Evolutionary conservation across 2,329 filamentous ascomycete species (phyloP).

Genomic region (Nigrospora osmanthi): DNA sequence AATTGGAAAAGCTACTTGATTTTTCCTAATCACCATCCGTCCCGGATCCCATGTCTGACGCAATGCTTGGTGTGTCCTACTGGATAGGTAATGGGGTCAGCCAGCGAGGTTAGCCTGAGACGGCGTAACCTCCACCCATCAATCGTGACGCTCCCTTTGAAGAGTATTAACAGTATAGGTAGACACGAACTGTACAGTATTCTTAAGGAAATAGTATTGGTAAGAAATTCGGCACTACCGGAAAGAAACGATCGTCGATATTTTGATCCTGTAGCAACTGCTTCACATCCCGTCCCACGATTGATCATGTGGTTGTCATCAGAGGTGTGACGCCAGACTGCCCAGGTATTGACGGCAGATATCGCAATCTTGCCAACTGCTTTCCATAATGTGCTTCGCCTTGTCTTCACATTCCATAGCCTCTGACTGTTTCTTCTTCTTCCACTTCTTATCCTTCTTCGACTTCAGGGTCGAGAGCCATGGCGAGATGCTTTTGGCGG

Average conservation of each 20-base stretch:
- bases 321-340: too few relatives aligned
- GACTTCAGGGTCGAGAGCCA: too few relatives aligned
- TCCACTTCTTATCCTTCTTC: background rate
- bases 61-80: background rate
- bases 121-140: background rate
- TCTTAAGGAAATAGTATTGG: background rate
- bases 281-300: background rate
- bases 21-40: background rate
- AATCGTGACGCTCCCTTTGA: background rate
- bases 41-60: background rate
- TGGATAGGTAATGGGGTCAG: background rate
- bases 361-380: too few relatives aligned
- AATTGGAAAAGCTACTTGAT: background rate
- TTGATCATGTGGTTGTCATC: too few relatives aligned
- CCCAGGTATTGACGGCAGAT: too few relatives aligned
- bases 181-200: too few relatives aligned
- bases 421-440: too few relatives aligned
- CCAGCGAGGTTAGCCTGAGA: background rate
- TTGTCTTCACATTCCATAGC: too few relatives aligned
- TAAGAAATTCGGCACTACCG: background rate
- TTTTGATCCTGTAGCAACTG: background rate
- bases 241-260: background rate
- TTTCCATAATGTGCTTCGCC: too few relatives aligned
- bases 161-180: background rate
- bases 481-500: too few relatives aligned